Percentiles rank a stretch among this genome's conserved stretches.
phyloP scores from a whole-genome alignment of 2,329 filamentous ascomycete species.

The Hyphodiscus sp. region DNA sequence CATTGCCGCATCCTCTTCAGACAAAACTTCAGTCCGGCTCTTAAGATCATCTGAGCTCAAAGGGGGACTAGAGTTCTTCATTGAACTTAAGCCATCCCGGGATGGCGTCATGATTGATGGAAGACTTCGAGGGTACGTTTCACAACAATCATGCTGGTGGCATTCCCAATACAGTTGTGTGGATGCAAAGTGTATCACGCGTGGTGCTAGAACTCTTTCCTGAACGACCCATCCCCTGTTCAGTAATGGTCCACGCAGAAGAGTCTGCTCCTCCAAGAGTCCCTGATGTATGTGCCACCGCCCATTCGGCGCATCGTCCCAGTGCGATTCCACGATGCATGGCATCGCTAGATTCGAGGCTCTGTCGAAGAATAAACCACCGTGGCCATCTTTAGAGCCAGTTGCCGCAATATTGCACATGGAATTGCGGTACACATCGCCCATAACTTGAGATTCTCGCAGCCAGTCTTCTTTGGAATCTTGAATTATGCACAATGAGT shows the following conservation, averaged over 20 bases:
- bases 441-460: slow-evolving; percentile 2
- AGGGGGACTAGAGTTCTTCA: too few relatives aligned
- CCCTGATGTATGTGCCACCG: background rate
- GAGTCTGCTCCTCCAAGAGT: background rate
- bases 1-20: too few relatives aligned
- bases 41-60: too few relatives aligned
- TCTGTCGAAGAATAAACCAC: background rate
- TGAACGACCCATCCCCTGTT: slow-evolving; percentile 12
- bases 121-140: background rate
- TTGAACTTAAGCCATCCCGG: too few relatives aligned
- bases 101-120: background rate
- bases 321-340: background rate
- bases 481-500: slow-evolving; percentile 8
- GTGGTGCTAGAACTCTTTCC: slow-evolving; percentile 5
- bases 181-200: slow-evolving; percentile 4
- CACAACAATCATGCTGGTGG: slow-evolving; percentile 39
- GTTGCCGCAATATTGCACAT: slow-evolving; percentile 6
- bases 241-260: background rate
- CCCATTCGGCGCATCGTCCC: background rate
- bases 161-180: slow-evolving; percentile 13
- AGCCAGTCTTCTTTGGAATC: slow-evolving; percentile 4
- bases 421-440: slow-evolving; percentile 2
- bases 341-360: background rate
- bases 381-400: background rate
- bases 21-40: too few relatives aligned